These are phyloP conservation scores for Alternaria rosae DNA, from an alignment of 2,329 filamentous ascomycete genomes.

Conservation along the genomic window DNA sequence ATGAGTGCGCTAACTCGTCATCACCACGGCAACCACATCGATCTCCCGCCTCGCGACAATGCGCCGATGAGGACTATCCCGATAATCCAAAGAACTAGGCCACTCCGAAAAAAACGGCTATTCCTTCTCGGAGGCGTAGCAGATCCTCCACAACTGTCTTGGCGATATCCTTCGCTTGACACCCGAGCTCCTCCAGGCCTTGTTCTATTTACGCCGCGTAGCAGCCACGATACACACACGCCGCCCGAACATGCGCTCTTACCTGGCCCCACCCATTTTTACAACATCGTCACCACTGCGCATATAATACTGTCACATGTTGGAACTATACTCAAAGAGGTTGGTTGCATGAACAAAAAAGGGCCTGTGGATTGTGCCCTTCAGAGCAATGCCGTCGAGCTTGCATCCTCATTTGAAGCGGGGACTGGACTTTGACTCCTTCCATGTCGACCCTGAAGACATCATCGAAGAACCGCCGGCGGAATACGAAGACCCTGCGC, in stretches of 20 bases:
- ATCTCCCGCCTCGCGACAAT: conserved; percentile 1
- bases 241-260: conserved; percentile 15
- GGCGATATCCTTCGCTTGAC: not conserved
- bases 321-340: not conserved
- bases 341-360: not conserved
- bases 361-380: not conserved
- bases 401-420: conserved; percentile 35
- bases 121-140: conserved; percentile 9
- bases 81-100: not conserved
- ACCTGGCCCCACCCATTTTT: conserved; percentile 14
- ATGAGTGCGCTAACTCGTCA: conserved; percentile 9
- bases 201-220: conserved; percentile 1
- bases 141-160: conserved; percentile 8
- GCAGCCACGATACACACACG: conserved; percentile 8
- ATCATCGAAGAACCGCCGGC: conserved; percentile 57
- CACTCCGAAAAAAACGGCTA: not conserved
- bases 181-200: not conserved
- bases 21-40: conserved; percentile 13
- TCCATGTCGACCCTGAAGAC: conserved; percentile 34
- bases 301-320: not conserved
- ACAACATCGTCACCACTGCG: not conserved
- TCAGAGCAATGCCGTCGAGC: conserved; percentile 22
- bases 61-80: not conserved
- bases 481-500: conserved; percentile 65
- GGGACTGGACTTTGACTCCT: conserved; percentile 33